A percentile compares a stretch with the other conserved stretches of the same genome.
These are phyloP conservation scores for Gymnopilus dilepis DNA, from an alignment of 768 basidiomycete genomes.

Conservation along the genomic window DNA sequence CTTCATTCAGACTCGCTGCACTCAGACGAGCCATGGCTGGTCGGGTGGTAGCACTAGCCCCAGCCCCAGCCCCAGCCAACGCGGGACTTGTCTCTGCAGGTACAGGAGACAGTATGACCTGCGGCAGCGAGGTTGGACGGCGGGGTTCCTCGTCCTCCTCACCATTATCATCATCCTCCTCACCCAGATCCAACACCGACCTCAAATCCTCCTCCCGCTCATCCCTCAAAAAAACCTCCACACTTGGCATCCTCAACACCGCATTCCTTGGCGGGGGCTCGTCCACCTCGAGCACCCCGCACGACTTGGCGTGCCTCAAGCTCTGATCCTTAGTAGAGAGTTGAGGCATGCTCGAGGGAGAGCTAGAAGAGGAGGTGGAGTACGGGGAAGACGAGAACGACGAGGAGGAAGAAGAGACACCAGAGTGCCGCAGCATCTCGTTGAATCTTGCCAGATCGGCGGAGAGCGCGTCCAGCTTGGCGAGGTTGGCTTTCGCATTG, in stretches of 20 bases:
- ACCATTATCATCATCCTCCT: neutral
- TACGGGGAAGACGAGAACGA: too few relatives aligned
- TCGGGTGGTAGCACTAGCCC: too few relatives aligned
- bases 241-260: slow-evolving; percentile 13
- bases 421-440: slow-evolving; percentile 21
- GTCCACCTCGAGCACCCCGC: slow-evolving; percentile 20
- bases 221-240: slow-evolving; percentile 4
- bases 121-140: too few relatives aligned
- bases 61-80: too few relatives aligned
- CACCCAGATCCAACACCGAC: neutral
- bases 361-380: neutral
- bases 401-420: neutral
- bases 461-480: slow-evolving; percentile 27
- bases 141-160: neutral
- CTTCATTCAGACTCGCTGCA: neutral
- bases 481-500: slow-evolving; percentile 18
- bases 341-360: neutral
- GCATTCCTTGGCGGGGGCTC: slow-evolving; percentile 13
- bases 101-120: neutral
- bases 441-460: slow-evolving; percentile 27
- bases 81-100: neutral
- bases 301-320: slow-evolving; percentile 25
- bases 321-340: neutral
- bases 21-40: neutral
- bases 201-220: neutral